phyloP scores from a whole-genome alignment of 2,329 filamentous ascomycete genomes.

The Aspergillus luchuensis region DNA sequence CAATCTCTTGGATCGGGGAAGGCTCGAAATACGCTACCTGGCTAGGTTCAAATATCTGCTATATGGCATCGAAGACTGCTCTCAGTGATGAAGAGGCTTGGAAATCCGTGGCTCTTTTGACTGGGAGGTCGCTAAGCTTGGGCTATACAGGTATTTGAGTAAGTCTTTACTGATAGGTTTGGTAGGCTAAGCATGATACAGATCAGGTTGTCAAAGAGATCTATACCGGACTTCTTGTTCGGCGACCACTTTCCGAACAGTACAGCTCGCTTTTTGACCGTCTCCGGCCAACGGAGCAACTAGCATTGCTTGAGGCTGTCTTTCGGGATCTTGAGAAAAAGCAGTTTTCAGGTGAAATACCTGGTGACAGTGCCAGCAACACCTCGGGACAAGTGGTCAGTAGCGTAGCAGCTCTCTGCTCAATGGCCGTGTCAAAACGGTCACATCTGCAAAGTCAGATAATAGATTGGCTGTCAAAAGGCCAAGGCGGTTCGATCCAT shows the following conservation, averaged over 20 bases:
- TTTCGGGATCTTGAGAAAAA: conserved; percentile 48
- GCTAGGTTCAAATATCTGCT: conserved; percentile 66
- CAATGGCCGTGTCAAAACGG: conserved; percentile 52
- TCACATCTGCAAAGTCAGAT: conserved; percentile 57
- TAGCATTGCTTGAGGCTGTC: conserved; percentile 47
- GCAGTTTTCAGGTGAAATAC: conserved; percentile 35
- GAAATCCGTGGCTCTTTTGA: conserved; percentile 47
- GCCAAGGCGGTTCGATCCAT: conserved; percentile 67
- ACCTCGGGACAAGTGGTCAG: conserved; percentile 47
- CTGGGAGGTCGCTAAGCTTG: conserved; percentile 65
- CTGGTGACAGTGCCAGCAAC: conserved; percentile 14
- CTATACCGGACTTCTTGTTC: conserved; percentile 40
- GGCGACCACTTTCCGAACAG: conserved; percentile 27
- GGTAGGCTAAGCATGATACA: conserved; percentile 27
- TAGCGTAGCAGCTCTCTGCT: conserved; percentile 61
- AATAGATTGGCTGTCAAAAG: conserved; percentile 65
- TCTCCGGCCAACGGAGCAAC: conserved; percentile 54
- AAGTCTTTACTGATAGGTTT: background rate
- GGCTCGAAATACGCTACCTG: conserved; percentile 68
- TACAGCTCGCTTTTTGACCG: conserved; percentile 44
- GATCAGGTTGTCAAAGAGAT: conserved; percentile 45
- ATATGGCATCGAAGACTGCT: conserved; percentile 48
- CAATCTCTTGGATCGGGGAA: conserved; percentile 63
- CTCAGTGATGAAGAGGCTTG: conserved; percentile 31
- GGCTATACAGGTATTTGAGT: conserved; percentile 66